Evolutionary conservation across 176 grass and related monocot genomes (phyloP).

Genomic region (Olyra latifolia): DNA sequence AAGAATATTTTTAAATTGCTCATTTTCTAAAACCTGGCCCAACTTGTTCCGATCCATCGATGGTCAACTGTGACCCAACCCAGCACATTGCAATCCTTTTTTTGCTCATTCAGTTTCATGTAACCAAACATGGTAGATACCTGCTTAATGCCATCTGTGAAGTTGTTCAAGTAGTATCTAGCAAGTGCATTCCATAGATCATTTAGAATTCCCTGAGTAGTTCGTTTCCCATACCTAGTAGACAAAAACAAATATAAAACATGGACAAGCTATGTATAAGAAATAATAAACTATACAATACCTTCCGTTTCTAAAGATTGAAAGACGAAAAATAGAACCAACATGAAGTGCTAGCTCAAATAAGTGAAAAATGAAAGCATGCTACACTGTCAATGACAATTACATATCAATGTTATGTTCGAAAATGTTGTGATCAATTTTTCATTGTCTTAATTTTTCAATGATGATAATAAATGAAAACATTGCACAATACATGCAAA

Average conservation of each 20-base stretch:
- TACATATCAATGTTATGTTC: not conserved
- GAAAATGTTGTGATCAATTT: too few relatives aligned
- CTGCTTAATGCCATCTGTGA: conserved; percentile 90
- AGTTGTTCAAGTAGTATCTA: conserved; percentile 96
- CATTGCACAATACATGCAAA: not conserved
- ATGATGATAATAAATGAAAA: not conserved
- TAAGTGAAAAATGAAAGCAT: not conserved
- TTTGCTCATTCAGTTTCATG: not conserved
- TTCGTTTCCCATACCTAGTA: conserved; percentile 79
- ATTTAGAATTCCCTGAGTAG: conserved; percentile 76
- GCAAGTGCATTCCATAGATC: conserved; percentile 85
- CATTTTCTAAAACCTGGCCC: not conserved
- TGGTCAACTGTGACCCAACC: not conserved
- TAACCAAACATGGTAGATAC: conserved; percentile 32
- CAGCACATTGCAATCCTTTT: not conserved
- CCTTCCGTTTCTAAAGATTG: not conserved
- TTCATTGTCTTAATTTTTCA: too few relatives aligned
- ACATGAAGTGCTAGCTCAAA: not conserved
- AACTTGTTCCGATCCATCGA: not conserved
- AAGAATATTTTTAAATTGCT: not conserved
- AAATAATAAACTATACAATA: not conserved
- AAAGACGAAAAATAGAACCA: not conserved
- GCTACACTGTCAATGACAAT: not conserved
- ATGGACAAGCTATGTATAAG: not conserved
- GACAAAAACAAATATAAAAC: not conserved